These are phyloP conservation scores for Taxawa tesnikishii DNA, from an alignment of 2,329 filamentous ascomycete species.

Conservation along the genomic window DNA sequence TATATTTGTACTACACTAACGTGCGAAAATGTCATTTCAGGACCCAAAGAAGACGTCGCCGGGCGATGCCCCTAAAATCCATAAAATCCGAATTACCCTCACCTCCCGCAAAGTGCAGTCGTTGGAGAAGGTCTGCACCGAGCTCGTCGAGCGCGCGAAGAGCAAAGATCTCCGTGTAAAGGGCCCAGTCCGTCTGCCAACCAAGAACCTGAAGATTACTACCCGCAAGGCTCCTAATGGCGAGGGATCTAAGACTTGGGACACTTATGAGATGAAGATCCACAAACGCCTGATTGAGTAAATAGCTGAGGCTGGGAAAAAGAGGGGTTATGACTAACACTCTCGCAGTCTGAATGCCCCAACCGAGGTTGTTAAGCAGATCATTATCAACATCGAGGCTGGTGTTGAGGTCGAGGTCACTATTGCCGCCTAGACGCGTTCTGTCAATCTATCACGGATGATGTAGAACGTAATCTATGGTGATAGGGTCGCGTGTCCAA, in stretches of 20 bases:
- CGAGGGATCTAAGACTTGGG: conserved; percentile 99
- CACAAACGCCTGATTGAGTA: conserved; percentile 92
- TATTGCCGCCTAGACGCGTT: conserved; percentile 61
- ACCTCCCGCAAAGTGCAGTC: conserved; percentile 88
- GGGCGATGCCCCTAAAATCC: conserved; percentile 84
- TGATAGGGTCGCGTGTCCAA: too few relatives aligned
- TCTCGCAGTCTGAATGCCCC: conserved; percentile 87
- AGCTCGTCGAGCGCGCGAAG: conserved; percentile 97
- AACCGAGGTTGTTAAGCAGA: conserved; percentile 94
- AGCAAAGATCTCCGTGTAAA: conserved; percentile 97
- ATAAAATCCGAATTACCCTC: conserved; percentile 97
- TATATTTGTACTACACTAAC: too few relatives aligned
- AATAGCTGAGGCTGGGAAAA: too few relatives aligned
- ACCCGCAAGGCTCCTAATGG: conserved; percentile 98
- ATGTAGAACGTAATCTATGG: too few relatives aligned
- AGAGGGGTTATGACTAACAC: background rate
- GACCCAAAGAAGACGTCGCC: conserved; percentile 83
- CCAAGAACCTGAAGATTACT: conserved; percentile 92
- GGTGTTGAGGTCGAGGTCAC: conserved; percentile 90
- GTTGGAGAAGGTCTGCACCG: conserved; percentile 95
- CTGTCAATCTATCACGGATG: too few relatives aligned
- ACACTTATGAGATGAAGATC: conserved; percentile 97
- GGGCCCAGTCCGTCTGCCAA: conserved; percentile 93
- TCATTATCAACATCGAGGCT: conserved; percentile 92
- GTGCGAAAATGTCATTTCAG: conserved; percentile 96